These are phyloP conservation scores for Fusarium hainanense DNA, from an alignment of 2,329 filamentous ascomycete genomes.

Conservation along the genomic window DNA sequence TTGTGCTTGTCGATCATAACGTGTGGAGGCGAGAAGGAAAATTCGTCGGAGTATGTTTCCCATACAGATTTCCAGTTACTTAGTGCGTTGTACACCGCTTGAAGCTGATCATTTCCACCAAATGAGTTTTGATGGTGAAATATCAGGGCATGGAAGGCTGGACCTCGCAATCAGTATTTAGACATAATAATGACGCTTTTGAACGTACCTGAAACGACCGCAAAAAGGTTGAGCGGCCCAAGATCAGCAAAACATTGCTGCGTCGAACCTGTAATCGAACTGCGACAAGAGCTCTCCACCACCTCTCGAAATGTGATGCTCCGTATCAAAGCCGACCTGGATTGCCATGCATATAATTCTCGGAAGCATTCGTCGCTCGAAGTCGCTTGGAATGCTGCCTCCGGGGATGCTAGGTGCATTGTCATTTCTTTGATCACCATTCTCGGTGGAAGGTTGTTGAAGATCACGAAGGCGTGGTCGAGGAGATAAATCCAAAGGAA, in stretches of 20 bases:
- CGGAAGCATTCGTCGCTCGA: neutral
- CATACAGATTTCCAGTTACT: neutral
- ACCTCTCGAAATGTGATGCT: neutral
- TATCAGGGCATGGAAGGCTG: slow-evolving; percentile 1
- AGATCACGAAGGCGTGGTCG: neutral
- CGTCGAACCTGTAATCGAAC: neutral
- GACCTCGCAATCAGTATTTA: neutral
- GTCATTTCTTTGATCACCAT: slow-evolving; percentile 7
- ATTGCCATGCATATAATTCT: neutral
- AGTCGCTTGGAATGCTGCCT: neutral
- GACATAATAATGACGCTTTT: rapidly evolving
- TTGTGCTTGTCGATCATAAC: neutral
- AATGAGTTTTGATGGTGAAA: neutral
- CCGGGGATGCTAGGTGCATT: neutral
- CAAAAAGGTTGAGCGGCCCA: neutral
- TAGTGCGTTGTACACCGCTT: neutral
- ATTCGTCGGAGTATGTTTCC: neutral
- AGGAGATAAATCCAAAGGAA: slow-evolving; percentile 1
- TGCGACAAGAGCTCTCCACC: neutral
- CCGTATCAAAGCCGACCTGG: rapidly evolving
- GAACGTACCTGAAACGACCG: neutral
- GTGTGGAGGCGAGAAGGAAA: neutral
- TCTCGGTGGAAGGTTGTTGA: neutral
- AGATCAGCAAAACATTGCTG: neutral
- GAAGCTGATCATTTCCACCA: neutral